Base-by-base conservation (phyloP, 371 early-diverging fungal genomes). In the Rhizopus microsporus region DNA sequence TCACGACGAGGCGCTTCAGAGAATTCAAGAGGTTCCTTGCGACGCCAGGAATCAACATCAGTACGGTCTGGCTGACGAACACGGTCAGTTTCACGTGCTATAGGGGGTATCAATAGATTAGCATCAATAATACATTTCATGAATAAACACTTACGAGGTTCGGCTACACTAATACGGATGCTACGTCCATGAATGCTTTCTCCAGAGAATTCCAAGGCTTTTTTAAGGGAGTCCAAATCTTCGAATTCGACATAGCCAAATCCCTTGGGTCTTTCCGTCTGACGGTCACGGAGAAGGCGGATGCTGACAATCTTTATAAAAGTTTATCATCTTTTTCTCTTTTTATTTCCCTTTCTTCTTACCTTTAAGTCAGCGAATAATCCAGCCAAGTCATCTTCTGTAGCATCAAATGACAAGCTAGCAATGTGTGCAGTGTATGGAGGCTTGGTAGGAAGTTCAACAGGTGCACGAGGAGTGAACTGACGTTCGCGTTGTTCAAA, bases 211-310 rank as follows among this genome's bases (percentile, higher is more conserved):
- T 82, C 86, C 60, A 97, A 75, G 46, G 95, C 95, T 45, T 63
- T 72, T 74, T 85, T 88, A 57, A 97, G 80, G 15, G 89, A 88
- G 8, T 93, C 94, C 17, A 88, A 56, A 54, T 88, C 88, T 10
- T 85, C 88, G 64, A 97, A 97, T 80, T 96, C 95, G 54, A 93
- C 89, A 75, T 96, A 97, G 30, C 93, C 95, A 62, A 91, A 96
- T 13, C 98, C 98, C 74, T 93, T 93, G 50, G 90, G 86, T 74
- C 81, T 83, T 44, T 86, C 91, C 33, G 47, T 65, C 54, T 84
- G 84, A 55, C 78, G 85, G 67, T 93, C 92, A 60, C 81, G 83
- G 57, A 90, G 70, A 60, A 93, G 78, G 42, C 90, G 82, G 42
- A 91, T 81, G 44, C 77, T 80, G 47, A 63, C 65, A 43, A 90